Conservation (phyloP, 148 eudicot species). For the Camellia sinensis region DNA sequence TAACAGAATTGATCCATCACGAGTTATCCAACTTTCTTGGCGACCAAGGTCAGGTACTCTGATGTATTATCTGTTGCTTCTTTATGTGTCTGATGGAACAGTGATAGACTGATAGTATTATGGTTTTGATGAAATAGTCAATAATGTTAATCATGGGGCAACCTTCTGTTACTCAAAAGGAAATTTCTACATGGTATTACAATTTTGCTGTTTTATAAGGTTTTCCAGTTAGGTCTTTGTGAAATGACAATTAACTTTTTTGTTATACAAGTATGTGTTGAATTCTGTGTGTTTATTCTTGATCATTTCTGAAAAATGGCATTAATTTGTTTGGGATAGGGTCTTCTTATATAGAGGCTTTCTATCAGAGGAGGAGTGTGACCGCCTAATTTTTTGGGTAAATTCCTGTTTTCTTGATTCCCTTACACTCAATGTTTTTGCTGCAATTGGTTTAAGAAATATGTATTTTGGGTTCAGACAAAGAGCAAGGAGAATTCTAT, state of each 20-base stretch:
- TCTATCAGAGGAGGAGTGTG: constrained; percentile 72
- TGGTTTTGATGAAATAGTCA: background rate
- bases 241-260: background rate
- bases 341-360: constrained; percentile 73
- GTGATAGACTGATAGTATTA: background rate
- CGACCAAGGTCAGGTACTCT: constrained; percentile 95
- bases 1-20: constrained; percentile 60
- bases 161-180: background rate
- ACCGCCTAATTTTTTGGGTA: constrained; percentile 73
- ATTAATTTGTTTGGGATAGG: constrained; percentile 41
- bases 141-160: background rate
- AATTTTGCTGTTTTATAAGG: background rate
- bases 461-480: constrained; percentile 29
- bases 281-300: constrained; percentile 12
- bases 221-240: constrained; percentile 4
- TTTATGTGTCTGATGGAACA: background rate
- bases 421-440: background rate
- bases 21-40: constrained; percentile 71
- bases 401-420: constrained; percentile 12
- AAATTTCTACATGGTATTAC: background rate
- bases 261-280: background rate
- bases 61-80: constrained; percentile 13
- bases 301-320: constrained; percentile 14
- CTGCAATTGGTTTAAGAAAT: constrained; percentile 9
- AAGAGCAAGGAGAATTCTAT: constrained; percentile 26